Evolutionary conservation across 78 protist genomes (phyloP).

Genomic region (Dictyostelium brefeldianum): DNA sequence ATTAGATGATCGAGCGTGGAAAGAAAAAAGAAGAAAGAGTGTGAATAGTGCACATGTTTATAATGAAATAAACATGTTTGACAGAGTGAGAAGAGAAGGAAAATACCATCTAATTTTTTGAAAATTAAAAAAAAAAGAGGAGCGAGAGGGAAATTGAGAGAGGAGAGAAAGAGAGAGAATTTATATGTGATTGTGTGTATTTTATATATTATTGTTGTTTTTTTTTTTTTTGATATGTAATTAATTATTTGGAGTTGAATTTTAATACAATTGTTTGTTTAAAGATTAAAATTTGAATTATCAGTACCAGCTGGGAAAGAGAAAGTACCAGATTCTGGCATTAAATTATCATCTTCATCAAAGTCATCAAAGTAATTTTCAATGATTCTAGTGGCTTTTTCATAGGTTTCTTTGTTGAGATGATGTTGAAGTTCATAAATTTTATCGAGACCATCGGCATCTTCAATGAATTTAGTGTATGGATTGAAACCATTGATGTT

Average conservation of each 20-base stretch:
- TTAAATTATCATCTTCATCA: constrained; percentile 65
- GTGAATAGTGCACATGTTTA: not conserved
- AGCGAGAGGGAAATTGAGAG: no score
- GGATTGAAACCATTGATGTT: not conserved
- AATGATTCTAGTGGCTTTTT: constrained; percentile 87
- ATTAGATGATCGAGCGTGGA: constrained; percentile 7
- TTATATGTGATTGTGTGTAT: no score
- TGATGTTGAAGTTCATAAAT: constrained; percentile 93
- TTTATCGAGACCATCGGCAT: constrained; percentile 88
- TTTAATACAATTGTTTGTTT: not conserved
- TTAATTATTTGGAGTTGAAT: not conserved
- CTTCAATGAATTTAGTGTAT: constrained; percentile 81
- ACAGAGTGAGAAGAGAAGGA: not conserved
- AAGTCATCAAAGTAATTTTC: constrained; percentile 86
- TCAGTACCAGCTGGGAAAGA: not conserved
- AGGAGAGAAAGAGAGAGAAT: no score
- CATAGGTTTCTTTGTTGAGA: constrained; percentile 86
- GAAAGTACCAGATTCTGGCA: constrained; percentile 18
- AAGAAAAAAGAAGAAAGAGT: not conserved
- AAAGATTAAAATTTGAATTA: constrained; percentile 8
- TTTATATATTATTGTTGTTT: no score
- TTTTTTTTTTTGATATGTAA: not conserved
- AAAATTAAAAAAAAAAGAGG: no score
- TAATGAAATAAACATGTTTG: constrained; percentile 13
- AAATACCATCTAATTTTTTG: no score